These are phyloP conservation scores for Coniferiporia sulphurascens DNA, from an alignment of 1,284 basidiomycete species.

Conservation along the genomic window DNA sequence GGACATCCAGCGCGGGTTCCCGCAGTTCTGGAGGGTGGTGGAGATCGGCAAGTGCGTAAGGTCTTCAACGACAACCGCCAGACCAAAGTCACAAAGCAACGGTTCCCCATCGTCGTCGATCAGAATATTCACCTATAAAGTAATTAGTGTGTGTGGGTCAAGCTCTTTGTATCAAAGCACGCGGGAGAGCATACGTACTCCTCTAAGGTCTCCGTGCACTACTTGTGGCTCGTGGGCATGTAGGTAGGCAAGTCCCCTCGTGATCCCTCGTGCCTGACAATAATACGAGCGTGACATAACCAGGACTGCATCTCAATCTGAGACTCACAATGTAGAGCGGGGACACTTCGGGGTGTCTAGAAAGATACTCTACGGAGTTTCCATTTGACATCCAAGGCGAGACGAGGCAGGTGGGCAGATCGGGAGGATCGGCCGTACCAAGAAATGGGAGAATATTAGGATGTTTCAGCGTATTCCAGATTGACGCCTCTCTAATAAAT, in stretches of 20 bases:
- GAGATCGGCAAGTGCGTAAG: slow-evolving; percentile 17
- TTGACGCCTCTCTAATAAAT: slow-evolving; percentile 14
- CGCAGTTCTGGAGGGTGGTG: slow-evolving; percentile 8
- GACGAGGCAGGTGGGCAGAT: slow-evolving; percentile 16
- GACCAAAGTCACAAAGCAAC: slow-evolving; percentile 20
- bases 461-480: slow-evolving; percentile 16
- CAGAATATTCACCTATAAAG: slow-evolving; percentile 18
- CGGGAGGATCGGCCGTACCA: slow-evolving; percentile 11
- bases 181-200: slow-evolving; percentile 2
- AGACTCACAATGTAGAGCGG: slow-evolving; percentile 5
- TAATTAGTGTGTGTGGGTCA: background rate
- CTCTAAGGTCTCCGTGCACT: slow-evolving; percentile 18
- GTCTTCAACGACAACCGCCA: slow-evolving; percentile 20
- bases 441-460: slow-evolving; percentile 19
- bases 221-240: slow-evolving; percentile 16
- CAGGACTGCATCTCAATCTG: background rate
- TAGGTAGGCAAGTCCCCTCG: slow-evolving; percentile 15
- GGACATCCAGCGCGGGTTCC: slow-evolving; percentile 21
- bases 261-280: slow-evolving; percentile 10
- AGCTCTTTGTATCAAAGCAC: background rate
- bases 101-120: slow-evolving; percentile 17
- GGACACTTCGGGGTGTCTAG: background rate
- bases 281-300: background rate
- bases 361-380: slow-evolving; percentile 13
- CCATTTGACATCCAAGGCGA: slow-evolving; percentile 19